Evolutionary conservation across 768 basidiomycete species (phyloP).

Genomic region (Leccinum olivaceopallidum): DNA sequence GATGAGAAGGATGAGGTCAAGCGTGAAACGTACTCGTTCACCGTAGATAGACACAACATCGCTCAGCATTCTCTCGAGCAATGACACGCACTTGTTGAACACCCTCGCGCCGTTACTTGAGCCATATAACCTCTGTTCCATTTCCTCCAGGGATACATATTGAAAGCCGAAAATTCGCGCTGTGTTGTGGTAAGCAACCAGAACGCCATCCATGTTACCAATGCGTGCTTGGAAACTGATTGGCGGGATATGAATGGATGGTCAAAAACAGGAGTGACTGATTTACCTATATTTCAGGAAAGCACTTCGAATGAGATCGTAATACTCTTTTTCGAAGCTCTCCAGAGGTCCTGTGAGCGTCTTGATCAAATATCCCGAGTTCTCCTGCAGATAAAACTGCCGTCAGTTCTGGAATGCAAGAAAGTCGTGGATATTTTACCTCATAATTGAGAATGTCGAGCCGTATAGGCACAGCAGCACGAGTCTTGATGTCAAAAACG

Average conservation of each 20-base stretch:
- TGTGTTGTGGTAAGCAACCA: constrained; percentile 88
- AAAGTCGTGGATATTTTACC: constrained; percentile 34
- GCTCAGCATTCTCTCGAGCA: constrained; percentile 68
- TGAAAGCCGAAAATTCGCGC: constrained; percentile 90
- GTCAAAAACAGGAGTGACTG: no score
- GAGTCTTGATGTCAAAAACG: constrained; percentile 95
- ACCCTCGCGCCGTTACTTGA: constrained; percentile 55
- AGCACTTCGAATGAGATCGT: constrained; percentile 90
- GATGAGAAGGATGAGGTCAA: neutral
- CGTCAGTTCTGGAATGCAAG: neutral
- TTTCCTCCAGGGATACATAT: constrained; percentile 83
- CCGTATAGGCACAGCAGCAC: constrained; percentile 82
- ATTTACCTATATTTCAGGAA: constrained; percentile 89
- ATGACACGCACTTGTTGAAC: constrained; percentile 69
- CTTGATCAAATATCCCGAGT: constrained; percentile 76
- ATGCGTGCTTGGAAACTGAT: constrained; percentile 91
- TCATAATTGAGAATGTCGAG: constrained; percentile 83
- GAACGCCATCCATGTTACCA: constrained; percentile 94
- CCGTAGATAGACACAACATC: constrained; percentile 65
- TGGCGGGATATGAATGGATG: neutral
- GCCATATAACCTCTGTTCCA: constrained; percentile 84
- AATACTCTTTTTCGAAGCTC: constrained; percentile 93
- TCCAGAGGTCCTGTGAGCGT: constrained; percentile 59
- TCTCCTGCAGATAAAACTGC: constrained; percentile 49
- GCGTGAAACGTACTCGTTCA: constrained; percentile 49